Percentiles rank a stretch among this genome's conserved stretches.
These are phyloP conservation scores for Plasmodium gonderi DNA, from an alignment of 169 alveolate genomes.

Conservation along the genomic window DNA sequence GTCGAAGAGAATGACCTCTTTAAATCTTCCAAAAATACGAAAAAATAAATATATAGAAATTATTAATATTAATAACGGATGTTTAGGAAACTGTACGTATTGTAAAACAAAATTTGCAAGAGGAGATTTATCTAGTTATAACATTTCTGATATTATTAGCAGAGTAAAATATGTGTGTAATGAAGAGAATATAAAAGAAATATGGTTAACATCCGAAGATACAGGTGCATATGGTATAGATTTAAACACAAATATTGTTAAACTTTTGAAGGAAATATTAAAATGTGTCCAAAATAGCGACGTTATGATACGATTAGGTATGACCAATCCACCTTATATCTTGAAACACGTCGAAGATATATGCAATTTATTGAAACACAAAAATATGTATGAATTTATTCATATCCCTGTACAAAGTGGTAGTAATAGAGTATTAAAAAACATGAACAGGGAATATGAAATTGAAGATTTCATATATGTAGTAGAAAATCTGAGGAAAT, in stretches of 20 bases:
- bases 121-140: constrained; percentile 96
- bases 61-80: constrained; percentile 93
- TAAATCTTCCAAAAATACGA: constrained; percentile 98
- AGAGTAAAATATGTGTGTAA: constrained; percentile 90
- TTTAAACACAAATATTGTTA: constrained; percentile 95
- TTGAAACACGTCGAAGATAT: constrained; percentile 95
- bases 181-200: constrained; percentile 95
- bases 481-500: constrained; percentile 89
- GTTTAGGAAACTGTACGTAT: constrained; percentile 98
- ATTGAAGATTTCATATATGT: constrained; percentile 94
- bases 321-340: constrained; percentile 99
- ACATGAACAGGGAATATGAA: constrained; percentile 97
- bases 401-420: constrained; percentile 99
- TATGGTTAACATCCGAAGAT: constrained; percentile 99
- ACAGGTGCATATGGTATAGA: constrained; percentile 98
- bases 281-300: constrained; percentile 77
- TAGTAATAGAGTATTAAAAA: constrained; percentile 92
- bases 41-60: constrained; percentile 95
- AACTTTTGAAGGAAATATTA: constrained; percentile 88
- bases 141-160: constrained; percentile 90
- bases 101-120: constrained; percentile 98
- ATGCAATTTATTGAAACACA: constrained; percentile 93
- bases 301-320: constrained; percentile 93
- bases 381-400: constrained; percentile 95
- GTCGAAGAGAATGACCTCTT: constrained; percentile 90